Base-by-base conservation (phyloP, 805 yeast species). In the Starmera caribaea region DNA sequence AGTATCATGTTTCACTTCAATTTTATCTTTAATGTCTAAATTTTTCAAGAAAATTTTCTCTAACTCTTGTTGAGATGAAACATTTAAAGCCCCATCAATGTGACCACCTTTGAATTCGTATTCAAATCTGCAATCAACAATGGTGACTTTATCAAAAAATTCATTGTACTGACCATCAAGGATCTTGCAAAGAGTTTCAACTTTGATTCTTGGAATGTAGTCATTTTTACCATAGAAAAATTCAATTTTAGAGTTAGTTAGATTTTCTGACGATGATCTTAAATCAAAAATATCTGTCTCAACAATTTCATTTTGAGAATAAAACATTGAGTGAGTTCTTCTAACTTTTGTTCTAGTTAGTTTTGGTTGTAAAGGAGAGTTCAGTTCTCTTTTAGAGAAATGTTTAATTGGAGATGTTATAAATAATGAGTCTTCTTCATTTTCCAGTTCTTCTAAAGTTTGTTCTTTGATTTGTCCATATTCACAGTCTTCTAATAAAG, bases 101-200 rank as follows among this genome's bases (percentile, higher is more conserved):
- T 92, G 98, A 26, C 98, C 98, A 28, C 97, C 97, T 32, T 74
- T 68, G 58, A 67, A 92, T 61, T 92, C 98, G 63, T 90, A 90
- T 50, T 80, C 86, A 55, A 92, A 92, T 39, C 98, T 74, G 56
- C 97, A 88, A 62, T 92, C 98, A 9, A 92, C 66, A 14, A 92
- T 65, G 10, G 67, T 50, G 30, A 71, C 63, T 11, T 62, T 59
- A 38, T 55, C 55, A 53, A 77, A 53, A 36, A 68, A 69, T 17
- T 59, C 57, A 3, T 60, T 61, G 63, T 68, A 62, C 54, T 72
- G 47, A 36, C 86, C 85, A 41, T 71, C 74, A 41, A 84, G 58
- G 35, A 81, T 71, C 36, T 66, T 70, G 50, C 71, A 71, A 57
- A 79, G 65, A 42, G 78, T 79, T 39, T 63, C 69, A 38, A 71